Evolutionary conservation across 2,329 filamentous ascomycete species (phyloP).

Genomic region (Aureobasidium uvarum): DNA sequence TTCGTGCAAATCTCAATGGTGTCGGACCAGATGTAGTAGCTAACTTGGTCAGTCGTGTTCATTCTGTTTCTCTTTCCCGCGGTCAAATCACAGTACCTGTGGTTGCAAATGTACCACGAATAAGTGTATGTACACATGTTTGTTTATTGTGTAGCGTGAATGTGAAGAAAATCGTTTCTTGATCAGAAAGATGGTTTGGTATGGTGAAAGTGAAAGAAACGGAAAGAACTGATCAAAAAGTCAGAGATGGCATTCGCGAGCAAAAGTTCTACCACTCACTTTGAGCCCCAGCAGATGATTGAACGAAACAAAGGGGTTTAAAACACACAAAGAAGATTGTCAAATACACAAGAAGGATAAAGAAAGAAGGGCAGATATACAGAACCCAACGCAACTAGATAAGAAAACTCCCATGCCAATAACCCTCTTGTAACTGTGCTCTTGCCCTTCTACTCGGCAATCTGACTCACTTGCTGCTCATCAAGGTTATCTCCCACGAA

Average conservation of each 20-base stretch:
- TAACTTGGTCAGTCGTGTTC: constrained; percentile 27
- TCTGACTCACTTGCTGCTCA: not conserved
- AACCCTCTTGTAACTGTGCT: not conserved
- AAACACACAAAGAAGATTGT: not conserved
- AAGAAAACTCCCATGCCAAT: not conserved
- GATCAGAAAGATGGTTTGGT: not conserved
- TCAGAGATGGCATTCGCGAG: not conserved
- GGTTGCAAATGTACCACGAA: constrained; percentile 50
- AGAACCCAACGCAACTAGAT: not conserved
- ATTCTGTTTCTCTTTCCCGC: no score
- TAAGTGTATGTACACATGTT: constrained; percentile 51
- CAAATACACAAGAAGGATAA: not conserved
- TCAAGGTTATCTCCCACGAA: not conserved
- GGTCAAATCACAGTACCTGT: constrained; percentile 28
- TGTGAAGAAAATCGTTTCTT: not conserved
- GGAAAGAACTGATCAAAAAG: not conserved
- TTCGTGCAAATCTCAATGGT: constrained; percentile 48
- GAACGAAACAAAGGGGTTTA: not conserved
- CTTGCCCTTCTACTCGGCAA: not conserved
- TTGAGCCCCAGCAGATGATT: not conserved
- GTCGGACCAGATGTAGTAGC: constrained; percentile 50
- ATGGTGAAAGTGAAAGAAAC: not conserved
- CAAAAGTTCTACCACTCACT: not conserved
- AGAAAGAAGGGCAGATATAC: not conserved
- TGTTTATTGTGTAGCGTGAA: not conserved